These are phyloP conservation scores for Trametes gibbosa DNA, from an alignment of 768 basidiomycete genomes.

Conservation along the genomic window DNA sequence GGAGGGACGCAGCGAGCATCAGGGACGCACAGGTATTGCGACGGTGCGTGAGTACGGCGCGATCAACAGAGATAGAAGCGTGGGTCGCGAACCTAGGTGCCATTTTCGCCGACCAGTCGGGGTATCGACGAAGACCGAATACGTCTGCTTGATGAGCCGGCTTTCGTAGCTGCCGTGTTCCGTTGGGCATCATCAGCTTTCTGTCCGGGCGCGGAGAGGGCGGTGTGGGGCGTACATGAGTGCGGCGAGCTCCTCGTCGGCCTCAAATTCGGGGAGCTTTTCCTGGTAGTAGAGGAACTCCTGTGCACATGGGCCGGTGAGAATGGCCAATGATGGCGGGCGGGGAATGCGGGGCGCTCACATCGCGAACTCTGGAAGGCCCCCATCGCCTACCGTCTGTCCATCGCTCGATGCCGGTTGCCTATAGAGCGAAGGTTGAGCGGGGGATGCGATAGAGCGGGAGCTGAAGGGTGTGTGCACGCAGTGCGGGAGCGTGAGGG, in stretches of 20 bases:
- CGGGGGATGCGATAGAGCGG: not conserved
- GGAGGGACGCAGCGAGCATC: not conserved
- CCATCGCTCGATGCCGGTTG: slow-evolving; percentile 75
- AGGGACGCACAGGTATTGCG: not conserved
- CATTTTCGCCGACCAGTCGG: slow-evolving; percentile 68
- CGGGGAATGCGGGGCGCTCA: slow-evolving; percentile 32
- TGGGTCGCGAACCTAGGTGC: slow-evolving; percentile 64
- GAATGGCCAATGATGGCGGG: not conserved
- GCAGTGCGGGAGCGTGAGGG: slow-evolving; percentile 11
- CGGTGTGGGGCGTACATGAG: slow-evolving; percentile 29
- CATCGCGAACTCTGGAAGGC: slow-evolving; percentile 73
- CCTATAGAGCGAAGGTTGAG: slow-evolving; percentile 1
- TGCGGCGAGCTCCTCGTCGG: slow-evolving; percentile 19
- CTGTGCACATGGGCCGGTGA: slow-evolving; percentile 34
- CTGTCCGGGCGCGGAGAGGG: slow-evolving; percentile 30
- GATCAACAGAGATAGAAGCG: slow-evolving; percentile 9
- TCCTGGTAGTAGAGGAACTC: slow-evolving; percentile 80
- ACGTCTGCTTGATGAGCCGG: slow-evolving; percentile 76
- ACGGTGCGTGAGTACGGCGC: slow-evolving; percentile 6
- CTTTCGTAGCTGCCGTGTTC: slow-evolving; percentile 24
- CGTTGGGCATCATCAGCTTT: not conserved
- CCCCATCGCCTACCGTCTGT: slow-evolving; percentile 75
- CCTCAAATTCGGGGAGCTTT: slow-evolving; percentile 41
- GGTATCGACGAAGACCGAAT: slow-evolving; percentile 73
- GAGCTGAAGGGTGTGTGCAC: slow-evolving; percentile 16